A percentile compares a stretch with the other conserved stretches of the same genome.
These are phyloP conservation scores for Aspergillus versicolor DNA, from an alignment of 2,329 filamentous ascomycete genomes.

Conservation along the genomic window DNA sequence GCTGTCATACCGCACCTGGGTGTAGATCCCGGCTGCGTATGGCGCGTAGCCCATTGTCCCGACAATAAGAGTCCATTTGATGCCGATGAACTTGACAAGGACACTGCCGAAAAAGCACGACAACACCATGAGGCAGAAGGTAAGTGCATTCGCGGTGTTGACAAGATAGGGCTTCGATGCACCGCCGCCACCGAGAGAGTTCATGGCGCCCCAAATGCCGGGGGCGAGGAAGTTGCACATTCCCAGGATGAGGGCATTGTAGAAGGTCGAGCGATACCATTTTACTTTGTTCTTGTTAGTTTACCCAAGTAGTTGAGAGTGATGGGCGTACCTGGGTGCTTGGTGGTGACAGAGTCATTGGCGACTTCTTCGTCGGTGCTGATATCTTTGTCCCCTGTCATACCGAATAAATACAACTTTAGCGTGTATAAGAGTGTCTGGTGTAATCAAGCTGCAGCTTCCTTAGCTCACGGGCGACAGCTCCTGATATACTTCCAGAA, in stretches of 20 bases:
- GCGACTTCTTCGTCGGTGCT: slow-evolving; percentile 22
- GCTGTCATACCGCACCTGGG: slow-evolving; percentile 67
- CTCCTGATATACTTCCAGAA: not conserved
- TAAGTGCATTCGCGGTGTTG: slow-evolving; percentile 69
- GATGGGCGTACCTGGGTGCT: slow-evolving; percentile 9
- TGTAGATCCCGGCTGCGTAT: slow-evolving; percentile 69
- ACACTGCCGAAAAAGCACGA: slow-evolving; percentile 66
- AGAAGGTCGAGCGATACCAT: slow-evolving; percentile 72
- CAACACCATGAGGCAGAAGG: slow-evolving; percentile 71
- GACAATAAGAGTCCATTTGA: slow-evolving; percentile 69
- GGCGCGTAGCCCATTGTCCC: slow-evolving; percentile 72
- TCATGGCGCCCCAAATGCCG: slow-evolving; percentile 73
- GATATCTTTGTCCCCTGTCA: slow-evolving; percentile 17
- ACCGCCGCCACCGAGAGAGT: slow-evolving; percentile 69
- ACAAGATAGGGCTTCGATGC: slow-evolving; percentile 64
- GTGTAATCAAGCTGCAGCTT: not conserved
- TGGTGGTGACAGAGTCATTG: not conserved
- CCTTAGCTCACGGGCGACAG: no score
- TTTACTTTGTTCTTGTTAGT: slow-evolving; percentile 48
- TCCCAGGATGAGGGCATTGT: slow-evolving; percentile 70
- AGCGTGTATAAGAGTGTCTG: no score
- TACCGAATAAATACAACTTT: no score
- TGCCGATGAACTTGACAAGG: slow-evolving; percentile 66
- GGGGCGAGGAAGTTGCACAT: slow-evolving; percentile 70
- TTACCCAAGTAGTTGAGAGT: not conserved